A percentile compares a stretch with the other conserved stretches of the same genome.
Conservation (phyloP, 768 basidiomycete species). For the Mycena maculata region DNA sequence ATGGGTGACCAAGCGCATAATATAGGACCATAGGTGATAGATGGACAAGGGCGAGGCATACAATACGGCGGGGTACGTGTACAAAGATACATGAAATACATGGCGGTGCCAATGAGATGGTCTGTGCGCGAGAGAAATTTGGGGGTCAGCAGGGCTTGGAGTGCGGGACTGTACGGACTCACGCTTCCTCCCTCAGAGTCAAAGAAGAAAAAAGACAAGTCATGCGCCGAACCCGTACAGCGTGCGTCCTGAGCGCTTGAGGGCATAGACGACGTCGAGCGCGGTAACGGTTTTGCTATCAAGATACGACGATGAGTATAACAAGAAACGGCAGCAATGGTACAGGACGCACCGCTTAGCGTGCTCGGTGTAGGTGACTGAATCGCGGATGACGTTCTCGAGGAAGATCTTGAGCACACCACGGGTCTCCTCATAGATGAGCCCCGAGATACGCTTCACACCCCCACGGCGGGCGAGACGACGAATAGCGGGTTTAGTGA, state of each 20-base stretch:
- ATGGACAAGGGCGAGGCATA: no score
- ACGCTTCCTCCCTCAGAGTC: no score
- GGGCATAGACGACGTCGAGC: conserved; percentile 84
- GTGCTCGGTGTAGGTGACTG: conserved; percentile 98
- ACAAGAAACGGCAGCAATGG: not conserved
- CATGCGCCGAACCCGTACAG: conserved; percentile 85
- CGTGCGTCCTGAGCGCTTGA: conserved; percentile 82
- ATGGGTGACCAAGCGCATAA: no score
- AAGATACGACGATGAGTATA: not conserved
- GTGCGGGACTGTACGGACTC: no score
- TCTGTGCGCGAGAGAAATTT: no score
- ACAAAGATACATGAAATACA: no score
- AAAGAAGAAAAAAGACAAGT: not conserved
- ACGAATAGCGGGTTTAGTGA: conserved; percentile 91
- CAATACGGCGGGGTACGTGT: no score
- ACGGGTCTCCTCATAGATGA: conserved; percentile 66
- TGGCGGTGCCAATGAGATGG: no score
- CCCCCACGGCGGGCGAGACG: conserved; percentile 96
- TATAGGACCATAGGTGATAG: no score
- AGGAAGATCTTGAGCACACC: conserved; percentile 96
- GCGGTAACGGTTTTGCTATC: conserved; percentile 80
- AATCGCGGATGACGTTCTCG: conserved; percentile 92
- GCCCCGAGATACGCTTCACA: conserved; percentile 89
- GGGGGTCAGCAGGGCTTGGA: no score
- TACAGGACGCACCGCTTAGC: conserved; percentile 77